Base-by-base conservation (phyloP, 1,284 basidiomycete species). In the Apiotrichum montevideense region DNA sequence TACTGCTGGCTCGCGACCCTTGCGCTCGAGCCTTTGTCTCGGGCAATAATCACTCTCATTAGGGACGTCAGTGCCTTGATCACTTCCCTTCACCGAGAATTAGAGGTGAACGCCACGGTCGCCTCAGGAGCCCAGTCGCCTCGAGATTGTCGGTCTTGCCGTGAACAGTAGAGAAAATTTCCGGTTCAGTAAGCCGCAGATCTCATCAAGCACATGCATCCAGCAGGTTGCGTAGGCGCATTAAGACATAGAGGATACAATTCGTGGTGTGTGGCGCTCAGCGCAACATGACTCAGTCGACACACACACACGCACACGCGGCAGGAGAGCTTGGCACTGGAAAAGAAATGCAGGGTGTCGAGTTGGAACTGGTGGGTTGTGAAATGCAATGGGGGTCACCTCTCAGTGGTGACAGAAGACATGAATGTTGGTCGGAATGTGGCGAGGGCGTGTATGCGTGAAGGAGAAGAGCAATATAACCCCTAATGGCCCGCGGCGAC, bases 221-320 rank as follows among this genome's bases (percentile, higher is more conserved):
- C 43, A 53, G 52, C 52, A 53, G 35, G 37, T 37, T 15, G 44
- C 35, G 39, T n/a, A 53, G 15, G 45, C 44, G 44, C 44, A 47
- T 14, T 37, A 41, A 43, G 42, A 57, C 51, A 49, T 11, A 57
- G 45, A 42, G 41, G 56, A 57, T 57, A 57, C 56, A 57, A 47
- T 55, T 45, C 34, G 51, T 50, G 51, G 42, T 41, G 37, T 53
- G 52, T 52, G 45, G 52, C 52, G 52, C 52, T 46, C 52, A 43
- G 52, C 52, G 52, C 52, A 40, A 34, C 46, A 34, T 21, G 52
- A 54, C 46, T 54, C 52, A 13, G 45, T 54, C 46, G 46, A 48
- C 39, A 41, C 39, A 54, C 52, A 48, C 52, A 48, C 35, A 54
- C 41, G 40, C 32, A 35, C 5, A 32, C 11, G 35, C 11, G 39